Evolutionary conservation across 2,329 filamentous ascomycete species (phyloP), one percentile per base, ranked within the genome.

Genomic region (Pseudogymnoascus pannorum): DNA sequence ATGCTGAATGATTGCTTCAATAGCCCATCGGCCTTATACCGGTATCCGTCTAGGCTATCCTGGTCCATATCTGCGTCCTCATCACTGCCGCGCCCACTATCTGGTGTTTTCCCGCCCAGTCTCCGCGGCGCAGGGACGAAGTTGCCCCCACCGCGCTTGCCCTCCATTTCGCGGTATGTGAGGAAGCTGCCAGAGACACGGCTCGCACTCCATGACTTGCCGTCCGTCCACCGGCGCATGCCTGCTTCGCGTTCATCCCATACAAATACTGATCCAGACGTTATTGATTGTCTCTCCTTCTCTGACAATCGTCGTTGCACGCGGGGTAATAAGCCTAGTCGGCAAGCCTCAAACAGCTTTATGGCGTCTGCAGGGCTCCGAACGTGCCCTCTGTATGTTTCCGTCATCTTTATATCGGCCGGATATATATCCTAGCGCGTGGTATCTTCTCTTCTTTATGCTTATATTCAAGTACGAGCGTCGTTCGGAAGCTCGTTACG

Each of bases 1-100:
- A 99, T 97, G 77, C 93, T 97, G 81, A 97, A 99, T 0, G 94
- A 97, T 76, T 99, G 94, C 82, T 99, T 99, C 92, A 97, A 97
- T 3, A 99, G 82, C 0, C 94, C 94, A 70, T 99, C 94, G 8
- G 88, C 90, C 80, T 97, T 99, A 77, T 96, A 96, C 66, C 91
- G 82, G 74, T 96, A 96, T 42, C 92, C 92, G 73, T 96, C 92
- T 0, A 90, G 91, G 7, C 84, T 84, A 70, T 95, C 91, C 61
- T 79, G 80, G 70, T 82, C 83, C 66, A 81, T 76, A 68, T 85
- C 88, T 60, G 90, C 87, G 66, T 92, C 89, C 57, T 94, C 92
- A 70, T 96, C 91, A 72, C 89, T 93, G 26, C 84, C 86, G 65
- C 87, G 86, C 63, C 85, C 86, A 68, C 89, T 92, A 65, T 96